Evolutionary conservation across 805 yeast genomes (phyloP), one percentile per base, ranked within the genome.

Genomic region (Nakazawaea siamensis): DNA sequence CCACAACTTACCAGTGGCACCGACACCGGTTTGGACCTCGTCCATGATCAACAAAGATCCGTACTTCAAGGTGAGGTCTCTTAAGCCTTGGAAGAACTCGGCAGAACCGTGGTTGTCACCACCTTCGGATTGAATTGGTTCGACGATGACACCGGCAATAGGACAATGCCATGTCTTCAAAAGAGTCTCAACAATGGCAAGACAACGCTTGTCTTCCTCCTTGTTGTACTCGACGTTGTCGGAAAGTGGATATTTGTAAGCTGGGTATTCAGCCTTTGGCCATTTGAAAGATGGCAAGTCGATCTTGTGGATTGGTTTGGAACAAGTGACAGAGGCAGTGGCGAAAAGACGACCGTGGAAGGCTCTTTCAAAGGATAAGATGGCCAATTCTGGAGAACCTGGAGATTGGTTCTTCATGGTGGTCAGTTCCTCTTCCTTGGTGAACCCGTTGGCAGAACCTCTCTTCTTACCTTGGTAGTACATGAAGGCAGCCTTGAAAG

Each of bases 221-320:
- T 49, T 55, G 46, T 72, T 72, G 42, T 63, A 76, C 31, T 66
- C 76, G 27, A 53, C 74, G 54, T 76, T 53, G 34, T 73, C 68
- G 37, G 76, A 88, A 51, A 87, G 70, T 40, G 97, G 97, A 59
- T 86, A 88, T 58, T 78, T 65, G 60, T 85, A 78, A 34, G 70
- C 49, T 44, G 97, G 97, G 67, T 79, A 88, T 43, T 73, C 46
- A 39, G 77, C 70, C 49, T 57, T 64, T 36, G 78, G 78, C 78
- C 78, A 72, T 41, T 66, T 54, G 47, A 72, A 72, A 1, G 76
- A 73, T n/a, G 78, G 78, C 28, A 72, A 68, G 40, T 71, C 78
- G 48, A 72, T 53, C 51, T 72, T 72, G 51, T 72, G 78, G 39
- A 72, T 59, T 4, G 76, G 72, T 48, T 72, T 72, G 18, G 76